Base-by-base conservation (phyloP, 805 yeast genomes). In the Schwanniomyces occidentalis region DNA sequence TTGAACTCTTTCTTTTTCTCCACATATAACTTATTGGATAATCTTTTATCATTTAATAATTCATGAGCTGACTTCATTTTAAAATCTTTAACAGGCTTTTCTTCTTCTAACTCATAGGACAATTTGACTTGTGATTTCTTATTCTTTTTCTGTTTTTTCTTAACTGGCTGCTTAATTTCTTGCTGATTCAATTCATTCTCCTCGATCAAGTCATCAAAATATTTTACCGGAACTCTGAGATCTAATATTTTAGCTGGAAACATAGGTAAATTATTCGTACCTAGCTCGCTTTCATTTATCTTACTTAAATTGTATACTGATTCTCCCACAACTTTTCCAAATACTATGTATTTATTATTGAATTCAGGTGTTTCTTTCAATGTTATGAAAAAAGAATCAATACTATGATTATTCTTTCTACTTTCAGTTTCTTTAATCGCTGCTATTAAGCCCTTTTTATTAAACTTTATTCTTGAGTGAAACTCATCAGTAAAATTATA, bases 251-350 rank as follows among this genome's bases (percentile, higher is more conserved):
- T 51, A 0, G 74, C 70, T 0, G 87, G 85, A 45, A 69, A 79
- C 8, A 76, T 24, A 1, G 82, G 84, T 13, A 51, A 46, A 4
- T 54, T 66, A 6, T 58, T 67, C 1, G 46, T 52, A 15, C 56
- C 62, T 27, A 69, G 35, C 42, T 78, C 83, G 9, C 71, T 63
- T 24, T 73, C 75, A 3, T 65, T 52, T 4, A 82, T 78, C 30
- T 65, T 63, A 22, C 73, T 53, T 9, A 78, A 71, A 19, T 65
- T 74, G 57, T 68, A 84, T 4, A 78, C 65, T 0, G 81, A 63
- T 21, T 75, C 75, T 3, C 78, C 85, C 2, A 71, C 70, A 9
- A 82, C 61, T 39, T 75, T 72, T 2, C 90, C 91, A 44, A 82
- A 66, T 15, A 78, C 46, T 9, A 78, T 67, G 42, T 41, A 39